phyloP scores from a whole-genome alignment of 1,284 basidiomycete genomes.

The Moesziomyces sp. region DNA sequence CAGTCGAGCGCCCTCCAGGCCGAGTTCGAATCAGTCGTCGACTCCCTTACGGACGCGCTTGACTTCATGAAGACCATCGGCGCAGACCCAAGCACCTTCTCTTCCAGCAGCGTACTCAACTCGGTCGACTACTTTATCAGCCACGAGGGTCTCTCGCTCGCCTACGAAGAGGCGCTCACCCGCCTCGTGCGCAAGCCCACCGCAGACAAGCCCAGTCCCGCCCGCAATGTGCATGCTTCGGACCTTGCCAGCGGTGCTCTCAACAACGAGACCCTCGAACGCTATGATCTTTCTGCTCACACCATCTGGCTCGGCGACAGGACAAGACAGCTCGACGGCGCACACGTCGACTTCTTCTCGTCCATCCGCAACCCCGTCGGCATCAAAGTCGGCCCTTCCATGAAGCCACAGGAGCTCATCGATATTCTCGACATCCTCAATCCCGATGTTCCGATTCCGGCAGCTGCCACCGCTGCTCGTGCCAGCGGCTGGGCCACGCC shows the following conservation, averaged over 20 bases:
- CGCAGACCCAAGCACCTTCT: slow-evolving; percentile 69
- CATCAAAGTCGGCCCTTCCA: slow-evolving; percentile 92
- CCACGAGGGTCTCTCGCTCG: slow-evolving; percentile 92
- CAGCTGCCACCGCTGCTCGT: slow-evolving; percentile 8
- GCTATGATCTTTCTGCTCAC: slow-evolving; percentile 88
- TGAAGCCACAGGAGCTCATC: slow-evolving; percentile 84
- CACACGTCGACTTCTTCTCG: slow-evolving; percentile 82
- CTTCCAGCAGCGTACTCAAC: slow-evolving; percentile 77
- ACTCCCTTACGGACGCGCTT: slow-evolving; percentile 86
- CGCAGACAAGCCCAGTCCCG: slow-evolving; percentile 17
- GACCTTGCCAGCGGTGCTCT: slow-evolving; percentile 27
- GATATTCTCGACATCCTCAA: slow-evolving; percentile 81
- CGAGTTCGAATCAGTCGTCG: slow-evolving; percentile 86
- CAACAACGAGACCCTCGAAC: slow-evolving; percentile 26
- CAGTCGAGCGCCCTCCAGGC: slow-evolving; percentile 79
- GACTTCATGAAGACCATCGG: slow-evolving; percentile 93
- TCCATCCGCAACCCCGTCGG: slow-evolving; percentile 96
- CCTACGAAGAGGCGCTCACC: slow-evolving; percentile 92
- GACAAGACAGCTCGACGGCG: slow-evolving; percentile 90
- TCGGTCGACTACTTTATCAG: slow-evolving; percentile 96
- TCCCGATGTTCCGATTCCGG: slow-evolving; percentile 72
- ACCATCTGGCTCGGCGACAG: slow-evolving; percentile 98
- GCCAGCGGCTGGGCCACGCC: slow-evolving; percentile 29
- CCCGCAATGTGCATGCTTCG: slow-evolving; percentile 32
- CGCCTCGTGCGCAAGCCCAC: slow-evolving; percentile 69